Conservation (phyloP, 2,329 filamentous ascomycete species). For the Pezicula radicicola region DNA sequence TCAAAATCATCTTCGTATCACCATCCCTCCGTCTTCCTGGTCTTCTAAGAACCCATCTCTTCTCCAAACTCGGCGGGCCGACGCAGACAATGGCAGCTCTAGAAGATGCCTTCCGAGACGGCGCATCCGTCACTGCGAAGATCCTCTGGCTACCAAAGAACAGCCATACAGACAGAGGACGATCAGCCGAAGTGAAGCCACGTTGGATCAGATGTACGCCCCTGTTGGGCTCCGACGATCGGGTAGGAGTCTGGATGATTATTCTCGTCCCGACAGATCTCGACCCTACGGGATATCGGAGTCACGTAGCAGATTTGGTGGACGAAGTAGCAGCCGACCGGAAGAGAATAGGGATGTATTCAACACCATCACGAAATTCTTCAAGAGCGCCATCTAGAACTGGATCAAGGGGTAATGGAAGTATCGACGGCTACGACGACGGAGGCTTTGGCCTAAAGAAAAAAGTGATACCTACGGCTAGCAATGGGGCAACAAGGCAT, state of each 20-base stretch:
- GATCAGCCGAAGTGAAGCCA: constrained; percentile 45
- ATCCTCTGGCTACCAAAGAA: constrained; percentile 61
- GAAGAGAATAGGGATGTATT: constrained; percentile 1
- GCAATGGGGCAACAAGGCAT: neutral
- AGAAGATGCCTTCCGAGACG: constrained; percentile 56
- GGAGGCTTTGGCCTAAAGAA: constrained; percentile 8
- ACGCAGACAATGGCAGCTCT: constrained; percentile 43
- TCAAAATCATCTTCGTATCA: constrained; percentile 67
- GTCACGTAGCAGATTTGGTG: constrained; percentile 1
- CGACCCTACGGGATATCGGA: constrained; percentile 1
- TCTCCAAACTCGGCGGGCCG: constrained; percentile 48
- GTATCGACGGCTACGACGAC: constrained; percentile 7
- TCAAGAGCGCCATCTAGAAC: neutral
- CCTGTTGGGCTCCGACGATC: constrained; percentile 59
- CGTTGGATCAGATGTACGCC: constrained; percentile 77
- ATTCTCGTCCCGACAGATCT: constrained; percentile 48
- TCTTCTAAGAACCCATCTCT: constrained; percentile 57
- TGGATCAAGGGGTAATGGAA: neutral
- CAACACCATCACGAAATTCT: neutral
- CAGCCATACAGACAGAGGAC: constrained; percentile 15
- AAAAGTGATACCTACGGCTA: neutral
- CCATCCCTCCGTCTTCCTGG: constrained; percentile 64
- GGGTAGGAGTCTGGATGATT: constrained; percentile 75
- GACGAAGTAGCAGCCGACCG: constrained; percentile 8
- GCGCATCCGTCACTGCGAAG: constrained; percentile 69